Evolutionary conservation across 352 stramenopile genomes (phyloP), one percentile per base, ranked within the genome.

Genomic region (Lagenidium giganteum): DNA sequence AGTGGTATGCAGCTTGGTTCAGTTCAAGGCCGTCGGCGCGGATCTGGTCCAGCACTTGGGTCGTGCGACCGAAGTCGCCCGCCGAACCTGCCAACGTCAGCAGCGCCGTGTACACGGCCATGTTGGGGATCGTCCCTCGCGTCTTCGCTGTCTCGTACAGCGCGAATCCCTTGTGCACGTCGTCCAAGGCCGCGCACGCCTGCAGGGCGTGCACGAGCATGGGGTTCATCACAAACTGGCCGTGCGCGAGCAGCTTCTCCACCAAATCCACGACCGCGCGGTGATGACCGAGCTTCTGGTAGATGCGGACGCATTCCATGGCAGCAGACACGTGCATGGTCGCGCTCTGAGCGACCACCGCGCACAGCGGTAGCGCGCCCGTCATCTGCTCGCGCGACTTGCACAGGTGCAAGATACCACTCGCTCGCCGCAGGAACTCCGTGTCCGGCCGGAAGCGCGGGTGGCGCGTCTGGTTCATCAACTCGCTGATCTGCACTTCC

Each of bases 1-100:
- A 71, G 45, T 88, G 75, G 48, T 85, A 85, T 42, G 70, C 80
- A 31, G 79, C 74, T 51, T 83, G 51, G 49, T 78, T 87, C 73
- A 90, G 80, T 78, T 87, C 73, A 90, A 81, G 26, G 33, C 32
- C 2, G 38, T 65, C 42, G 2, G 83, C 44, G 7, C 68, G 69
- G 8, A 55, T 53, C 4, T 75, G 42, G 22, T 78, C 41, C 73
- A 90, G 53, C 22, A 89, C 70, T 7, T 61, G 58, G n/a, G 58
- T 54, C 14, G 62, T 61, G 4, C 20, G 29, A 26, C 36, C 35
- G 7, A 22, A 4, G 42, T 90, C 75, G 11, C 69, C 70, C 0
- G 60, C 58, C 1, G 62, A 51, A 1, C 61, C 72, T 16, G 63
- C 70, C 12, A 87, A 58, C 36, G 64, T 57, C 2, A 93, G 56